Conservation (phyloP, 306 rosid species). For the Mimosa bimucronata region DNA sequence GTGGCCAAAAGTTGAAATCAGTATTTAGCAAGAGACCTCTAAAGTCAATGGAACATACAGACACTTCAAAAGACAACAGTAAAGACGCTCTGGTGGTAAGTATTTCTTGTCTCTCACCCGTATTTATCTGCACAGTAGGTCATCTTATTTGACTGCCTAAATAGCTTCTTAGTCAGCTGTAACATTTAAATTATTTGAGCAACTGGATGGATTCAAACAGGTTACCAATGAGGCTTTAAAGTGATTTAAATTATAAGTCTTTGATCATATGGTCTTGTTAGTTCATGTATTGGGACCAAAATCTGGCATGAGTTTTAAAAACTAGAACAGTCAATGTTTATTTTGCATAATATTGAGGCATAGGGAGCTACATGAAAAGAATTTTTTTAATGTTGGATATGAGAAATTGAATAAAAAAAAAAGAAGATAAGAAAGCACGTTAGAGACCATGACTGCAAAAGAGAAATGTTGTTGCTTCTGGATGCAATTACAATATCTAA, state of each 20-base stretch:
- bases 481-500: too few relatives aligned
- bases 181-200: too few relatives aligned
- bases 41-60: conserved; percentile 56
- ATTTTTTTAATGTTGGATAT: too few relatives aligned
- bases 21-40: conserved; percentile 46
- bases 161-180: too few relatives aligned
- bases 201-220: too few relatives aligned
- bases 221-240: neutral
- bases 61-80: conserved; percentile 45
- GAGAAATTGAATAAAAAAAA: too few relatives aligned
- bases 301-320: neutral
- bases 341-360: neutral
- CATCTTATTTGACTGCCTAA: too few relatives aligned
- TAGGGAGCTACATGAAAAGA: neutral
- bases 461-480: too few relatives aligned
- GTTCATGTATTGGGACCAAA: neutral
- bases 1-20: conserved; percentile 26
- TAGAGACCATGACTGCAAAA: too few relatives aligned
- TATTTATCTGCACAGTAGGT: conserved; percentile 1
- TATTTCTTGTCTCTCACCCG: conserved; percentile 17
- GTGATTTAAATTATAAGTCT: too few relatives aligned
- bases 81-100: conserved; percentile 65
- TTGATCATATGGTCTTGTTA: too few relatives aligned
- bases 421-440: too few relatives aligned
- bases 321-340: neutral